Conservation (phyloP, 2,329 filamentous ascomycete genomes). For the Alternaria gaisen region DNA sequence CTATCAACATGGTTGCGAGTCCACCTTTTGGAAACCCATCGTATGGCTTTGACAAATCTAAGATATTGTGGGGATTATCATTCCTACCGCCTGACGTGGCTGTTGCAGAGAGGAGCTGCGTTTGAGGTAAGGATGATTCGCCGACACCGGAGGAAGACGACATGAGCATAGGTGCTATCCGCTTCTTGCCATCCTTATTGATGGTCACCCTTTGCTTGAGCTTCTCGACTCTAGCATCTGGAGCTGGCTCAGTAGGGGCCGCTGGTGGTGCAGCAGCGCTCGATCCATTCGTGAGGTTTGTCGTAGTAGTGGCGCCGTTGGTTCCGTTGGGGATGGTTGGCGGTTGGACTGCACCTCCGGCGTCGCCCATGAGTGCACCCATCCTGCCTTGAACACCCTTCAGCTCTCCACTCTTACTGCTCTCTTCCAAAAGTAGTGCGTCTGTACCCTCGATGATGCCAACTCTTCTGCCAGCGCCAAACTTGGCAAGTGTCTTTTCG, state of each 20-base stretch:
- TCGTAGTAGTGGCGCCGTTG: constrained; percentile 60
- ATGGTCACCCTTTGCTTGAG: constrained; percentile 93
- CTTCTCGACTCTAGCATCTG: constrained; percentile 69
- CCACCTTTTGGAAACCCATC: constrained; percentile 93
- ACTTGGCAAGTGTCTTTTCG: constrained; percentile 91
- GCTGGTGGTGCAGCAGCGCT: constrained; percentile 46
- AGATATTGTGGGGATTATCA: constrained; percentile 79
- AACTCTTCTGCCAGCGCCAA: constrained; percentile 85
- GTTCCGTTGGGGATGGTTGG: constrained; percentile 65
- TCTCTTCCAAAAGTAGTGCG: constrained; percentile 84
- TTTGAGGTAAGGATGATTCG: constrained; percentile 87
- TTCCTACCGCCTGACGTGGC: constrained; percentile 68
- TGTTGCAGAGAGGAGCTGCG: constrained; percentile 81
- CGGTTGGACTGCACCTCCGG: constrained; percentile 55
- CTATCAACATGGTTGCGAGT: constrained; percentile 82
- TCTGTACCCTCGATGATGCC: constrained; percentile 94
- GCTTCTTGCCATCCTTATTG: constrained; percentile 96
- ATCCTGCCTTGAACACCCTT: constrained; percentile 92
- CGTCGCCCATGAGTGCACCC: constrained; percentile 96
- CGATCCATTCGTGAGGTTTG: constrained; percentile 56
- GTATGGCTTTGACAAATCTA: constrained; percentile 93
- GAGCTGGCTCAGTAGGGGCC: constrained; percentile 37
- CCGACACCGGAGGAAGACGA: constrained; percentile 84
- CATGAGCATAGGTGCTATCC: constrained; percentile 89
- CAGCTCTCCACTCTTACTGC: constrained; percentile 89